Percentiles rank a stretch among this genome's conserved stretches.
These are phyloP conservation scores for Candida morakotiae DNA, from an alignment of 805 yeast genomes.

Conservation along the genomic window DNA sequence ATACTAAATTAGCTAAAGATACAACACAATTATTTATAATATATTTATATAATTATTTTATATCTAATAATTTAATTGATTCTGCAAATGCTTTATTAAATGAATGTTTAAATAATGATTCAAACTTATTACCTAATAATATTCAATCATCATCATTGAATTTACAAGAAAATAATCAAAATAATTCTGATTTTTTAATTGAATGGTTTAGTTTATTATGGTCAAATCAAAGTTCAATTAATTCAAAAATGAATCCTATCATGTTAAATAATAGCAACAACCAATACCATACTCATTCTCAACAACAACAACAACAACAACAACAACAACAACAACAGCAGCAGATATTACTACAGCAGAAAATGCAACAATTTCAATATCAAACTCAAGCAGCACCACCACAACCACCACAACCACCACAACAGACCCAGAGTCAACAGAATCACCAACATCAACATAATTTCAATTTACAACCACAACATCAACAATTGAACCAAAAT, in stretches of 20 bases:
- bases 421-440: constrained; percentile 7
- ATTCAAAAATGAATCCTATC: constrained; percentile 25
- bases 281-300: not conserved
- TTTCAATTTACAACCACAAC: constrained; percentile 6
- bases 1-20: constrained; percentile 16
- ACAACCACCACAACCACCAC: constrained; percentile 12
- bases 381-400: too few relatives aligned
- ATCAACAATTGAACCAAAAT: constrained; percentile 5
- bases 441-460: constrained; percentile 6
- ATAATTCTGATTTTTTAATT: constrained; percentile 44
- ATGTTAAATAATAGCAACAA: constrained; percentile 5
- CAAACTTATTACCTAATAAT: constrained; percentile 8
- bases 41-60: constrained; percentile 48
- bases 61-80: constrained; percentile 44
- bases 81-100: constrained; percentile 45
- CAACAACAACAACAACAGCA: constrained; percentile 7
- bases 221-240: constrained; percentile 44
- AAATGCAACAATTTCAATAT: constrained; percentile 5
- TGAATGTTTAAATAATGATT: constrained; percentile 6
- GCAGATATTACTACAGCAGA: constrained; percentile 9
- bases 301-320: not conserved
- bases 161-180: constrained; percentile 16
- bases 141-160: too few relatives aligned
- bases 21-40: constrained; percentile 45
- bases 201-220: constrained; percentile 58